phyloP scores from a whole-genome alignment of 2,329 filamentous ascomycete genomes.

The Aspergillus sergii region DNA sequence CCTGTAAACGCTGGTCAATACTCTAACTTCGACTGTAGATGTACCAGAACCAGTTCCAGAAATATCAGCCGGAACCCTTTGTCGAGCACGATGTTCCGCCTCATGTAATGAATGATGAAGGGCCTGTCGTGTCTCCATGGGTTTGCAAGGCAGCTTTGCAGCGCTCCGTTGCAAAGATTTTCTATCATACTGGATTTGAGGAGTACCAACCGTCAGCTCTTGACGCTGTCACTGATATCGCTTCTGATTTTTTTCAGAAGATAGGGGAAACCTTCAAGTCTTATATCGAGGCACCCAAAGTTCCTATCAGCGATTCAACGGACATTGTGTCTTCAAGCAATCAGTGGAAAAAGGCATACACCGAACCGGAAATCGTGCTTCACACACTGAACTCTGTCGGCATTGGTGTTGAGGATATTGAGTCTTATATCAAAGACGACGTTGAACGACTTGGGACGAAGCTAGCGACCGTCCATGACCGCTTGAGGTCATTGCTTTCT shows the following conservation, averaged over 20 bases:
- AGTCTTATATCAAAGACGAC: conserved; percentile 88
- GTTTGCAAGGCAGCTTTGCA: conserved; percentile 83
- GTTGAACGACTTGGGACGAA: conserved; percentile 83
- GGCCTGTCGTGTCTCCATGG: conserved; percentile 81
- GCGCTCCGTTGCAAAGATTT: conserved; percentile 88
- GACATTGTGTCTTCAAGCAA: conserved; percentile 38
- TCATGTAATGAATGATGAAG: conserved; percentile 86
- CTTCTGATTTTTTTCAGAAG: conserved; percentile 86
- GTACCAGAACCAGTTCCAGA: conserved; percentile 97
- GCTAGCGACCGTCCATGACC: conserved; percentile 82
- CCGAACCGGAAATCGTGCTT: conserved; percentile 80
- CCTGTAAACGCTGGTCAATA: not conserved
- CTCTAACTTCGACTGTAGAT: conserved; percentile 57
- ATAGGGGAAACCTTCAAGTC: conserved; percentile 76
- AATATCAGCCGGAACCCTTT: conserved; percentile 90
- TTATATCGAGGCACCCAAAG: conserved; percentile 82
- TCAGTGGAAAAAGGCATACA: conserved; percentile 69
- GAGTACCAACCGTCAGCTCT: conserved; percentile 94
- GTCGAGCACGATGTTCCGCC: conserved; percentile 82
- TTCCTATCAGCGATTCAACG: conserved; percentile 54
- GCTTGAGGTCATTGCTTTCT: conserved; percentile 90
- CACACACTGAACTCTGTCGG: conserved; percentile 86
- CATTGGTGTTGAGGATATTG: conserved; percentile 76
- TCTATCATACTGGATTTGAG: conserved; percentile 95
- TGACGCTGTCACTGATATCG: conserved; percentile 86